Evolutionary conservation across 108 stramenopile species (phyloP), one percentile per base, ranked within the genome.

Genomic region (Hondaea fermentalgiana): DNA sequence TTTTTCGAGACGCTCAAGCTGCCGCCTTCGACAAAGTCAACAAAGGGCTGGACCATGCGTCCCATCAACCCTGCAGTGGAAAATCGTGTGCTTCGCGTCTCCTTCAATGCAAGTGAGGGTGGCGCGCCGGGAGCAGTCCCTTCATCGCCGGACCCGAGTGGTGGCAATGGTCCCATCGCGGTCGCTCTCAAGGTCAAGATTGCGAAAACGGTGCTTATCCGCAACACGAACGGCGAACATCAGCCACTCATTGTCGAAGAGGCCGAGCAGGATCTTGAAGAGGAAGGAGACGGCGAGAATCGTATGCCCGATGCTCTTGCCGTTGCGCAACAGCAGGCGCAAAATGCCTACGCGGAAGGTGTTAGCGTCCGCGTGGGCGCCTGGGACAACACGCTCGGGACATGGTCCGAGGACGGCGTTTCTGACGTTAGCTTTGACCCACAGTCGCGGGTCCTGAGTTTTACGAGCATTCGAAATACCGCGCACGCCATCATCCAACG

Each of bases 41-140:
- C 51, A 21, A 83, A 83, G 51, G 76, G 76, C 49, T 83, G 76
- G 76, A 53, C 76, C 49, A 83, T 83, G 76, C 76, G 76, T 6
- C 76, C 76, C 25, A 53, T 53, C 19, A 83, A 83, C 5, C 6
- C 76, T 35, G 76, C 76, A 12, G 45, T 83, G 17, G 51, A 53
- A 25, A 53, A 53, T 35, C 76, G 76, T 8, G 76, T 83, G 10
- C 12, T 53, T 43, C 45, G 76, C 0, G 49, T 83, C 2, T 53
- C 45, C 49, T 83, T 83, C 76, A 83, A 83, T 45, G n/a, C 49
- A 6, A 53, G 51, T 35, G 76, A 83, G 16, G 17, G 21, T 29
- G 23, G 21, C 28, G 76, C 51, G n/a, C 19, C 49, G 6, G 76
- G 76, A 19, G 76, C 76, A 6, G 45, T 23, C 6, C 49, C 76